These are phyloP conservation scores for Euryodendron excelsum DNA, from an alignment of 148 eudicot genomes.

Conservation along the genomic window DNA sequence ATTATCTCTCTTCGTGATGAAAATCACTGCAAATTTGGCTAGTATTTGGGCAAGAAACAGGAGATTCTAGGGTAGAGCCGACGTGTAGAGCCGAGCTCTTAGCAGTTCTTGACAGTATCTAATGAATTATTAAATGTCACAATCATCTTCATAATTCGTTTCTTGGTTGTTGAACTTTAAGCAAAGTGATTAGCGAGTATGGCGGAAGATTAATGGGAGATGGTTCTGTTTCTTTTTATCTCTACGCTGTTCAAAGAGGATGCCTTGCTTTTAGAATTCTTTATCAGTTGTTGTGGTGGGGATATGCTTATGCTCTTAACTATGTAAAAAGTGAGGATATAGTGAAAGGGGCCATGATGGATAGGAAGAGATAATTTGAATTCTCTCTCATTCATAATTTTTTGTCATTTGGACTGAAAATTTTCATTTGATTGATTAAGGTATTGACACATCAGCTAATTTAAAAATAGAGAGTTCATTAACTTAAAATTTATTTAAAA, in stretches of 20 bases:
- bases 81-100: neutral
- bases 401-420: no score
- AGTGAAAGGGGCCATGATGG: neutral
- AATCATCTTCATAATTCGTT: neutral
- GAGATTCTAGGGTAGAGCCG: neutral
- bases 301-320: neutral
- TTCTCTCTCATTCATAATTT: no score
- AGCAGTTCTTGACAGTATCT: neutral
- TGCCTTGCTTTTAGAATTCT: conserved; percentile 7
- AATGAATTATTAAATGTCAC: conserved; percentile 5
- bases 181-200: neutral
- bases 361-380: neutral
- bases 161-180: conserved; percentile 9
- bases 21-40: conserved; percentile 5
- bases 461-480: no score
- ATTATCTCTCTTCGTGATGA: neutral
- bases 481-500: no score
- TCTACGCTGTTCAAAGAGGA: neutral
- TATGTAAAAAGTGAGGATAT: conserved; percentile 3
- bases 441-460: no score
- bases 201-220: conserved; percentile 12
- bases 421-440: no score
- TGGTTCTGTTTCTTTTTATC: neutral
- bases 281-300: neutral
- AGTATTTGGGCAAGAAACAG: neutral